A percentile compares a stretch with the other conserved stretches of the same genome.
phyloP scores from a whole-genome alignment of 169 alveolate species.

The Plasmodium coatneyi region DNA sequence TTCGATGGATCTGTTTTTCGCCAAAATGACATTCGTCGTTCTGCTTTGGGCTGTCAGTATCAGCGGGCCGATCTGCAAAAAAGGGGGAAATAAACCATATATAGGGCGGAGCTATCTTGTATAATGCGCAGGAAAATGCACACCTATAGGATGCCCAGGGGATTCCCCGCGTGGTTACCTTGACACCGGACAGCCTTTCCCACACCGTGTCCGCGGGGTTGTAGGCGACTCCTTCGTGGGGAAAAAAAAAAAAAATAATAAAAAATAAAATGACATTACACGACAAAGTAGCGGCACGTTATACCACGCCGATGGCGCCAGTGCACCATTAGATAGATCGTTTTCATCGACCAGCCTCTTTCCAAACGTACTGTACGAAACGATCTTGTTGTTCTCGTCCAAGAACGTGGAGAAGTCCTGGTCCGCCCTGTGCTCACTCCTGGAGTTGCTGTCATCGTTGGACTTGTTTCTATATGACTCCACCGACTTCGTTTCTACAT shows the following conservation, averaged over 20 bases:
- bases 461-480: background rate
- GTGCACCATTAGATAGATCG: background rate
- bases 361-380: slow-evolving; percentile 46
- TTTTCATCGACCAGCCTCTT: background rate
- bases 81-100: background rate
- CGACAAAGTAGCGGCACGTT: background rate
- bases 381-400: slow-evolving; percentile 60
- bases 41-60: slow-evolving; percentile 67
- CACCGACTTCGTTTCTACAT: background rate
- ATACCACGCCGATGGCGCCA: background rate
- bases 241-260: slow-evolving; percentile 5
- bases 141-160: background rate
- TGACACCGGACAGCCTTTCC: slow-evolving; percentile 66
- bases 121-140: background rate
- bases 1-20: slow-evolving; percentile 63
- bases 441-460: background rate
- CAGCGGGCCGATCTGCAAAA: slow-evolving; percentile 55
- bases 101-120: background rate
- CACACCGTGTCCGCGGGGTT: slow-evolving; percentile 68
- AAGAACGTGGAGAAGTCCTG: slow-evolving; percentile 49
- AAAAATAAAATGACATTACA: background rate
- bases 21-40: slow-evolving; percentile 65
- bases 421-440: slow-evolving; percentile 9
- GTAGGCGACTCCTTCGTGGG: slow-evolving; percentile 42
- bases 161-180: background rate